Percentiles rank a stretch among this genome's conserved stretches.
These are phyloP conservation scores for Vigna unguiculata DNA, from an alignment of 306 rosid genomes.

Conservation along the genomic window DNA sequence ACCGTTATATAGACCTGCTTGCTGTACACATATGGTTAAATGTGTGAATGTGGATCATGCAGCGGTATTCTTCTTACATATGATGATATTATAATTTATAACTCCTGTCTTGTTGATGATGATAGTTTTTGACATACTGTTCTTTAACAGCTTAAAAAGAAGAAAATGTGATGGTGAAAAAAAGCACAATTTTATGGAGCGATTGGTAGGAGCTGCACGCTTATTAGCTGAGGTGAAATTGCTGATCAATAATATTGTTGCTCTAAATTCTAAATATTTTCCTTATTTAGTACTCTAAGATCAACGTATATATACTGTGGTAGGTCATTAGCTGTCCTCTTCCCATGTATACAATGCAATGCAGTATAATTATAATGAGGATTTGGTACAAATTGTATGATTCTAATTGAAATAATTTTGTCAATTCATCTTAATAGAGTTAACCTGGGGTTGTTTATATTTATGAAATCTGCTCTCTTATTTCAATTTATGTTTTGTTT, in stretches of 20 bases:
- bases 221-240: constrained; percentile 71
- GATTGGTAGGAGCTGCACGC: constrained; percentile 80
- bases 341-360: constrained; percentile 9
- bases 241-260: constrained; percentile 33
- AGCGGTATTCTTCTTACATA: no score
- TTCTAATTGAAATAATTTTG: neutral
- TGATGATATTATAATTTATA: constrained; percentile 6
- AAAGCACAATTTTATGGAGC: constrained; percentile 77
- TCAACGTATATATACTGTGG: constrained; percentile 27
- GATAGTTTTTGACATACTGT: constrained; percentile 33
- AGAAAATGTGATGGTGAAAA: constrained; percentile 70
- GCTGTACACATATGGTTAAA: neutral
- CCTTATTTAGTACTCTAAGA: neutral
- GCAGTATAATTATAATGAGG: constrained; percentile 4
- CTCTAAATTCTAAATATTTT: neutral
- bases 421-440: neutral
- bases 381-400: constrained; percentile 2
- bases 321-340: constrained; percentile 22
- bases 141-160: constrained; percentile 73
- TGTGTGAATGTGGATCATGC: constrained; percentile 4
- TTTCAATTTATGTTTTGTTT: constrained; percentile 25
- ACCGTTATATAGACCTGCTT: neutral
- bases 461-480: constrained; percentile 20
- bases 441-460: constrained; percentile 28
- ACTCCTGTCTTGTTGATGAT: constrained; percentile 10